phyloP scores from a whole-genome alignment of 2,329 filamentous ascomycete species.

The Truncatella angustata region DNA sequence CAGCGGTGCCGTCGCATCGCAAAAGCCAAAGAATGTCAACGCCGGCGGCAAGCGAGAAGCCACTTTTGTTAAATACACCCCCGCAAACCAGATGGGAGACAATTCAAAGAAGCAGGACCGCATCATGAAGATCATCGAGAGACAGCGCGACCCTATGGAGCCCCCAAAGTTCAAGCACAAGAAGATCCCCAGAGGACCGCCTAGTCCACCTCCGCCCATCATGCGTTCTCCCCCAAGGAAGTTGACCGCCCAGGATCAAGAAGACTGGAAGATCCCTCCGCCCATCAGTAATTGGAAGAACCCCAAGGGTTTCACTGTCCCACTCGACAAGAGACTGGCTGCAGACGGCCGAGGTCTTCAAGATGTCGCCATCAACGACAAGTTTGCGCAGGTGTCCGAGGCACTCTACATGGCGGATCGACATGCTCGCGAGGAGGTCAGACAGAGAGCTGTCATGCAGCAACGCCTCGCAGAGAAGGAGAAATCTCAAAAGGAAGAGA shows the following conservation, averaged over 20 bases:
- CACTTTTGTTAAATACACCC: slow-evolving; percentile 93
- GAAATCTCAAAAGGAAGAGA: slow-evolving; percentile 90
- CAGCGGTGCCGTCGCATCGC: slow-evolving; percentile 80
- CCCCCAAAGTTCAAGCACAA: slow-evolving; percentile 99
- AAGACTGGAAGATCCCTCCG: slow-evolving; percentile 86
- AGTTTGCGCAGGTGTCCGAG: slow-evolving; percentile 95
- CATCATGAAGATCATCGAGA: slow-evolving; percentile 97
- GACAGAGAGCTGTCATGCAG: slow-evolving; percentile 90
- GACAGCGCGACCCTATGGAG: slow-evolving; percentile 92
- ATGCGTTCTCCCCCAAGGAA: slow-evolving; percentile 95
- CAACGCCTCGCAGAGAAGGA: slow-evolving; percentile 95
- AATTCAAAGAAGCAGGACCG: slow-evolving; percentile 84
- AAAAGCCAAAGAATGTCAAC: slow-evolving; percentile 95
- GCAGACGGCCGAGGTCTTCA: slow-evolving; percentile 90
- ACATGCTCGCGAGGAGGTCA: slow-evolving; percentile 92
- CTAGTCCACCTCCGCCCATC: slow-evolving; percentile 87
- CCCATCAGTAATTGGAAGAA: slow-evolving; percentile 99
- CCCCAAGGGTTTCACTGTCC: slow-evolving; percentile 95
- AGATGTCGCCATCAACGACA: slow-evolving; percentile 96
- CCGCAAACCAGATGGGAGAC: slow-evolving; percentile 93
- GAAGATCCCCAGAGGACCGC: slow-evolving; percentile 91
- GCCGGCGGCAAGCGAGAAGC: slow-evolving; percentile 77
- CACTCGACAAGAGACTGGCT: slow-evolving; percentile 90
- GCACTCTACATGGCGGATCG: slow-evolving; percentile 91
- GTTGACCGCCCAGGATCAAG: slow-evolving; percentile 93